Evolutionary conservation across 148 eudicot genomes (phyloP).

Genomic region (Fagopyrum tataricum): DNA sequence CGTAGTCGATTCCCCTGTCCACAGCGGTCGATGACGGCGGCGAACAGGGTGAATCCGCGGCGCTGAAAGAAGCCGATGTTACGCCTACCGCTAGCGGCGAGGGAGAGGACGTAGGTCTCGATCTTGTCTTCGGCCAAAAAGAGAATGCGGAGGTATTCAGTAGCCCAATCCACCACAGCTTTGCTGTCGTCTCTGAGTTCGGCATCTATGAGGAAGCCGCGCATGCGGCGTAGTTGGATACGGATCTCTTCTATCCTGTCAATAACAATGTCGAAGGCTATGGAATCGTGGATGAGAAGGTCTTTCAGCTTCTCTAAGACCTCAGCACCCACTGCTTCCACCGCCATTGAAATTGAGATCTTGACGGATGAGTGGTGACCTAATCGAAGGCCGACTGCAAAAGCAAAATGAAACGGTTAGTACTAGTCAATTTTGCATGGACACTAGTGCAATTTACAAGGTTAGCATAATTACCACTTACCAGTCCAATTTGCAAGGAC

Average conservation of each 20-base stretch:
- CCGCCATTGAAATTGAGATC: conserved; percentile 17
- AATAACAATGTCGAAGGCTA: conserved; percentile 16
- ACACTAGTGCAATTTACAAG: too few species aligned
- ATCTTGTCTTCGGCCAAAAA: conserved; percentile 22
- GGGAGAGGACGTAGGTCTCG: conserved; percentile 22
- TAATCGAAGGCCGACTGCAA: background rate
- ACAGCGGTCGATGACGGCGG: conserved; percentile 13
- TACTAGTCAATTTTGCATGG: background rate
- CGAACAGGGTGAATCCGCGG: conserved; percentile 17
- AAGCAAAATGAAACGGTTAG: background rate
- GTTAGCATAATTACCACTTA: too few species aligned
- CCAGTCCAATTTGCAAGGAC: too few species aligned
- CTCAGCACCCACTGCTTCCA: conserved; percentile 23
- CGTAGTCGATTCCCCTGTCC: background rate
- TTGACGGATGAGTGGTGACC: background rate
- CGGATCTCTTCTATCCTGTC: conserved; percentile 22
- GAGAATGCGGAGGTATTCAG: conserved; percentile 11
- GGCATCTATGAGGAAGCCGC: conserved; percentile 19
- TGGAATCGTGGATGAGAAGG: conserved; percentile 20
- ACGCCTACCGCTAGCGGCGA: conserved; percentile 15
- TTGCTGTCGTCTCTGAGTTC: background rate
- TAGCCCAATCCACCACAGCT: conserved; percentile 6
- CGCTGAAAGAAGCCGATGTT: conserved; percentile 15
- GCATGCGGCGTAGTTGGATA: conserved; percentile 16
- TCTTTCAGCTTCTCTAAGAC: conserved; percentile 22